Percentiles rank a stretch among this genome's conserved stretches.
These are phyloP conservation scores for Mycocentrospora acerina DNA, from an alignment of 2,329 filamentous ascomycete genomes.

Conservation along the genomic window DNA sequence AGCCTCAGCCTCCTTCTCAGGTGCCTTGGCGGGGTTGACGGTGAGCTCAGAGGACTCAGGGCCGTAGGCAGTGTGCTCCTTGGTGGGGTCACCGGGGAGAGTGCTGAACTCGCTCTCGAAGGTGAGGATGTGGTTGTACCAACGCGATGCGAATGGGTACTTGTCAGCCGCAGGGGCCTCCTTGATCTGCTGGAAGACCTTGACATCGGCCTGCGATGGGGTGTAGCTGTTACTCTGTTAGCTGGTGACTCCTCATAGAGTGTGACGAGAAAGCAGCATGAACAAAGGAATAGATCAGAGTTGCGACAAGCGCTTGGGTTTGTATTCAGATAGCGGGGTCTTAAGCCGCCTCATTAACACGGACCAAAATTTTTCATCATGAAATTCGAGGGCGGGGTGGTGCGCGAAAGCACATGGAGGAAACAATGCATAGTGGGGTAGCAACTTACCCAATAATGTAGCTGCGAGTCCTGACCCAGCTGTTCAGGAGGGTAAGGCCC, in stretches of 20 bases:
- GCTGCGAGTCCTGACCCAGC: conserved; percentile 72
- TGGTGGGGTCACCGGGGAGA: conserved; percentile 86
- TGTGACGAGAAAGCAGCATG: conserved; percentile 11
- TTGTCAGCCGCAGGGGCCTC: conserved; percentile 75
- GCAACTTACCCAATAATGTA: conserved; percentile 79
- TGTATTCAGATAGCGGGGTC: conserved; percentile 82
- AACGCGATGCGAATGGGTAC: conserved; percentile 91
- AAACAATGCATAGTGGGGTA: conserved; percentile 27
- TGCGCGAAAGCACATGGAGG: conserved; percentile 19
- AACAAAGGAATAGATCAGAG: conserved; percentile 56
- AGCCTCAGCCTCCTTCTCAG: conserved; percentile 58
- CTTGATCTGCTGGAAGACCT: conserved; percentile 87
- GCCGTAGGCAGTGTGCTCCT: conserved; percentile 87
- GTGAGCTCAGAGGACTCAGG: conserved; percentile 77
- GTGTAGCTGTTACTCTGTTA: conserved; percentile 51
- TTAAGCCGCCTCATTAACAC: conserved; percentile 95
- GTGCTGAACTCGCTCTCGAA: conserved; percentile 91
- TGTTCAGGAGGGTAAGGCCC: conserved; percentile 69
- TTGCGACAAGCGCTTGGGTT: conserved; percentile 73
- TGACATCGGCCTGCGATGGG: conserved; percentile 93
- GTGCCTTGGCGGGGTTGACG: conserved; percentile 83
- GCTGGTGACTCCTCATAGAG: conserved; percentile 18
- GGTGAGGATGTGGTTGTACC: conserved; percentile 98
- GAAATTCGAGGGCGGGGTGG: conserved; percentile 40
- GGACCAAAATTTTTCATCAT: conserved; percentile 92